Evolutionary conservation across 2,329 filamentous ascomycete species (phyloP).

Genomic region (Cercospora janseana): DNA sequence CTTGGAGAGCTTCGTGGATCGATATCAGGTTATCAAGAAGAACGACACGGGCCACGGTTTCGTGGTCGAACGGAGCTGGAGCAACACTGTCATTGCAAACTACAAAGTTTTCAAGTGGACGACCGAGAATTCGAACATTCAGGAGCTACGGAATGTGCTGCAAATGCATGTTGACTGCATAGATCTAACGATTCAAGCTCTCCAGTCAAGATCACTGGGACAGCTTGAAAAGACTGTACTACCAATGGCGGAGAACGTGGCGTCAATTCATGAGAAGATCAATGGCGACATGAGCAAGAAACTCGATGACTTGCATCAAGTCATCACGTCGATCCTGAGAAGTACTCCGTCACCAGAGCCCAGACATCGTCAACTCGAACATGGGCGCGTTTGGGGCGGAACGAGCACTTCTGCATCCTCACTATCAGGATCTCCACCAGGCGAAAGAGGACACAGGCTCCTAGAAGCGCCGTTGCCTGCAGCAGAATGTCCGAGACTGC

Average conservation of each 20-base stretch:
- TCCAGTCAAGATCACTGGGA: conserved; percentile 44
- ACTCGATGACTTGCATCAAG: conserved; percentile 34
- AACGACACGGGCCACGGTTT: conserved; percentile 42
- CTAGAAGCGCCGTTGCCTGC: conserved; percentile 4
- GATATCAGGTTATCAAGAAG: conserved; percentile 47
- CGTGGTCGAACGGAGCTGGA: conserved; percentile 47
- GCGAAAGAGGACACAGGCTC: conserved; percentile 6
- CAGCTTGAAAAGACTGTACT: conserved; percentile 35
- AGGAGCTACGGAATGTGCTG: conserved; percentile 42
- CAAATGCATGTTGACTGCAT: conserved; percentile 46
- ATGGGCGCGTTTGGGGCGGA: conserved; percentile 20
- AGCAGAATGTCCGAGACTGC: background rate
- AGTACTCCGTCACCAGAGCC: conserved; percentile 25
- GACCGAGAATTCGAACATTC: conserved; percentile 44
- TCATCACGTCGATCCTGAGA: conserved; percentile 32
- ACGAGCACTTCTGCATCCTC: conserved; percentile 15
- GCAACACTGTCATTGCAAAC: conserved; percentile 42
- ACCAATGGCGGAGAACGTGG: conserved; percentile 37
- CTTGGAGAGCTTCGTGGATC: conserved; percentile 46
- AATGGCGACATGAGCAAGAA: conserved; percentile 31
- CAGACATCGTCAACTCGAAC: conserved; percentile 16
- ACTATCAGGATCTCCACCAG: background rate
- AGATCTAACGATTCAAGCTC: conserved; percentile 41
- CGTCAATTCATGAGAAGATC: conserved; percentile 33
- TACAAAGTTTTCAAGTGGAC: conserved; percentile 49